Conservation (phyloP, 352 stramenopile species). For the Globisporangium paddicum region DNA sequence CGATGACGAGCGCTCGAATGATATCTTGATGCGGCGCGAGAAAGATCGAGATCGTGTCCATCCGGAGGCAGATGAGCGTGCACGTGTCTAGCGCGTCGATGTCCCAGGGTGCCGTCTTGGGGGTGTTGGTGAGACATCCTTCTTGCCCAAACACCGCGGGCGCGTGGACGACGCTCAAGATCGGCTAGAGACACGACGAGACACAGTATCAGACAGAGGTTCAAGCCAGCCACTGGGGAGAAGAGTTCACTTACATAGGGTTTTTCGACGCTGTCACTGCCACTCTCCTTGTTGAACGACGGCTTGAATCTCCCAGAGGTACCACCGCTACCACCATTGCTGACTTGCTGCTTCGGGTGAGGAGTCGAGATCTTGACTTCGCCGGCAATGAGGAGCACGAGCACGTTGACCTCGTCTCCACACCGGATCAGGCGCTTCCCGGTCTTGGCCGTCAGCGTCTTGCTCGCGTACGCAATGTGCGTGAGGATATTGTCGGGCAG, state of each 20-base stretch:
- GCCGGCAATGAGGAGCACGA: slow-evolving; percentile 60
- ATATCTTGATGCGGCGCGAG: slow-evolving; percentile 42
- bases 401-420: slow-evolving; percentile 51
- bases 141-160: slow-evolving; percentile 76
- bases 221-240: neutral
- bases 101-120: slow-evolving; percentile 39
- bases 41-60: slow-evolving; percentile 61
- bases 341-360: neutral
- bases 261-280: neutral
- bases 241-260: slow-evolving; percentile 6
- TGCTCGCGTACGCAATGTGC: slow-evolving; percentile 60
- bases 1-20: slow-evolving; percentile 36
- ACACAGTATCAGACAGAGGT: neutral
- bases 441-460: slow-evolving; percentile 34
- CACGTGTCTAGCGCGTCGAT: slow-evolving; percentile 58
- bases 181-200: slow-evolving; percentile 13
- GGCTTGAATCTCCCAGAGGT: slow-evolving; percentile 3
- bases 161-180: slow-evolving; percentile 54
- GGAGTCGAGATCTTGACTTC: slow-evolving; percentile 58
- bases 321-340: neutral
- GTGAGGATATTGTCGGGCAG: slow-evolving; percentile 50
- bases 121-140: slow-evolving; percentile 36
- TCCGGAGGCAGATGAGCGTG: slow-evolving; percentile 46
- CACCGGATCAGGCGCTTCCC: slow-evolving; percentile 40
- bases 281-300: slow-evolving; percentile 5